Conservation (phyloP, 2,329 filamentous ascomycete genomes). For the Alternaria novae-zelandiae region DNA sequence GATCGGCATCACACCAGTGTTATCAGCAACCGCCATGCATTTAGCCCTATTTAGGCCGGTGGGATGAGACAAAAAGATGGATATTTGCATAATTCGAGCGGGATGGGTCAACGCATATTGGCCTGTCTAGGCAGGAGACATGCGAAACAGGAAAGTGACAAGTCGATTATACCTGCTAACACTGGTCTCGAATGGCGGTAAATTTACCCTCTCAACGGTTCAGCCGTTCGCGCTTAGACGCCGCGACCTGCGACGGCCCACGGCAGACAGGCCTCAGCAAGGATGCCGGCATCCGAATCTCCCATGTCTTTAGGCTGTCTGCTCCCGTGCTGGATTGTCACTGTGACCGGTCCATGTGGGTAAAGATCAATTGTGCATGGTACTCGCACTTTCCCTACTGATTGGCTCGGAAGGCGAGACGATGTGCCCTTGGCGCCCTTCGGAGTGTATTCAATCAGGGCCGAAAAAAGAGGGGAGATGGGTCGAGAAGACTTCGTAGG, state of each 20-base stretch:
- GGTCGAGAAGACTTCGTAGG: not conserved
- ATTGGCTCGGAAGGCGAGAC: not conserved
- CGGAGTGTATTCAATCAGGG: not conserved
- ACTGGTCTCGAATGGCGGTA: constrained; percentile 10
- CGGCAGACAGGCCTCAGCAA: not conserved
- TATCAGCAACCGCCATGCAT: constrained; percentile 13
- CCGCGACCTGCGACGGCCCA: not conserved
- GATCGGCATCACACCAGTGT: constrained; percentile 4
- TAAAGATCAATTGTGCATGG: not conserved
- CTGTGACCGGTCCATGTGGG: not conserved
- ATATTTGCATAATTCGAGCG: constrained; percentile 10
- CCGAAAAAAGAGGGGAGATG: not conserved
- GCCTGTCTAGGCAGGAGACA: not conserved
- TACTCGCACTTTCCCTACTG: not conserved
- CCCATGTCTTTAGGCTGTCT: constrained; percentile 8
- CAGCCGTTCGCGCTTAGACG: constrained; percentile 3
- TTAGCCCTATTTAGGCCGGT: constrained; percentile 1
- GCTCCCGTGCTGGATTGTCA: not conserved
- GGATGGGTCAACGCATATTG: not conserved
- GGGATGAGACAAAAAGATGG: constrained; percentile 5
- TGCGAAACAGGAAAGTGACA: not conserved
- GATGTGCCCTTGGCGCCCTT: not conserved
- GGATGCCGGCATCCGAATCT: constrained; percentile 3
- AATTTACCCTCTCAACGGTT: not conserved
- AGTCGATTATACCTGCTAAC: not conserved